These are phyloP conservation scores for Dovyalis caffra DNA, from an alignment of 345 rosid genomes.

Conservation along the genomic window DNA sequence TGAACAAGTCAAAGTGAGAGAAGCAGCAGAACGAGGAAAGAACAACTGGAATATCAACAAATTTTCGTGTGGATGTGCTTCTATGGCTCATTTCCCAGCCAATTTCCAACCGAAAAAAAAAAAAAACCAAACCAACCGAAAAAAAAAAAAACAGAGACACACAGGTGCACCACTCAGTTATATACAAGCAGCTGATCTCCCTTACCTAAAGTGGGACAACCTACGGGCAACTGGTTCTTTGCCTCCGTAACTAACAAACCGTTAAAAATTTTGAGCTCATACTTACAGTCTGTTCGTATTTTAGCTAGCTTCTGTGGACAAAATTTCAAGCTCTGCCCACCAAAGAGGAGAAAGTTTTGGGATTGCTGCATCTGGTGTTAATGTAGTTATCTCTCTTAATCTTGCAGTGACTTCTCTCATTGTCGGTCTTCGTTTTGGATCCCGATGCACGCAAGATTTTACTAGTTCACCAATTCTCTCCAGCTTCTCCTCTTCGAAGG, in stretches of 20 bases:
- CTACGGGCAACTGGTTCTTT: conserved; percentile 5
- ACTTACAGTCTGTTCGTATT: conserved; percentile 7
- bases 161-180: neutral
- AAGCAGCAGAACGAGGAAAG: neutral
- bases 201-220: neutral
- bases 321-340: conserved; percentile 97
- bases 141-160: neutral
- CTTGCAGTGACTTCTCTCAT: conserved; percentile 55
- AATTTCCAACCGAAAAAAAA: neutral
- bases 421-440: conserved; percentile 52
- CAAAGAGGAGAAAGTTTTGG: conserved; percentile 84
- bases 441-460: conserved; percentile 57
- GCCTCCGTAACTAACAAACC: neutral
- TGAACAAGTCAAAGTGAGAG: neutral
- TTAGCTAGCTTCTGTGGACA: neutral
- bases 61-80: neutral
- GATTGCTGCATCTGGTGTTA: conserved; percentile 63
- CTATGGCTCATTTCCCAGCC: conserved; percentile 2
- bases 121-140: neutral
- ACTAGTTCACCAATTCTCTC: conserved; percentile 57
- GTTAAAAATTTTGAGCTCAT: neutral
- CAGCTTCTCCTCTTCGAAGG: conserved; percentile 50
- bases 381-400: conserved; percentile 64
- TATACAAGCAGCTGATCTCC: conserved; percentile 13
- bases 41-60: neutral